Evolutionary conservation across 257 asterid species (phyloP), one percentile per base, ranked within the genome.

Genomic region (Plantago ovata): DNA sequence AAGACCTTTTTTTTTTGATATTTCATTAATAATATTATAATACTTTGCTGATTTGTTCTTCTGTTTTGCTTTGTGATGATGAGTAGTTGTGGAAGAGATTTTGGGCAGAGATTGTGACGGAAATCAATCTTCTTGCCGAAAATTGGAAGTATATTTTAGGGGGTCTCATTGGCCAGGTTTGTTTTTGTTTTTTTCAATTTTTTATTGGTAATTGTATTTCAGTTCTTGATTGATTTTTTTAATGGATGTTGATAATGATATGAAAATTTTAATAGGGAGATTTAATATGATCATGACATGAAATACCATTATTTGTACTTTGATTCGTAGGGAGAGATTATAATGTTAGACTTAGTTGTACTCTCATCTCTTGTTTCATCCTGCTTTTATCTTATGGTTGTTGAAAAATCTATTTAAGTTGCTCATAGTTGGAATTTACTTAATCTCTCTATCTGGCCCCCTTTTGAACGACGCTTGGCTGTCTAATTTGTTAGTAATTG

Each of bases 101-200:
- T 60, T 81, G 86, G 75, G 81, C 86, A 60, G 97, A 89, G 79
- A 69, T 57, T 45, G 53, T 80, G 20, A 81, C 86, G 38, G 95
- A 89, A 81, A 66, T 86, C 75, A 89, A 78, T 69, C 92, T 89
- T 54, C 95, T 89, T 67, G 83, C 79, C 0, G 92, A 86, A 21
- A 84, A 78, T 64, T 86, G 95, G 97, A 86, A 69, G 72, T 84
- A 81, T 80, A 69, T 89, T 63, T 63, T 89, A 51, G 94, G 87
- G 54, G 97, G 97, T 56, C 47, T 89, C 72, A 62, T 89, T 69
- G 75, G 73, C 38, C 95, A 89, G 85, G 85, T 79, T 60, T 66
- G 75, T 69, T 60, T 60, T 11, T 33, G 23, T 21, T 11, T 10
- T n/a, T 38, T 8, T 20, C 16, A n/a, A n/a, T n/a, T 18, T 46